These are phyloP conservation scores for Alternaria sp. DNA, from an alignment of 2,329 filamentous ascomycete species.

Conservation along the genomic window DNA sequence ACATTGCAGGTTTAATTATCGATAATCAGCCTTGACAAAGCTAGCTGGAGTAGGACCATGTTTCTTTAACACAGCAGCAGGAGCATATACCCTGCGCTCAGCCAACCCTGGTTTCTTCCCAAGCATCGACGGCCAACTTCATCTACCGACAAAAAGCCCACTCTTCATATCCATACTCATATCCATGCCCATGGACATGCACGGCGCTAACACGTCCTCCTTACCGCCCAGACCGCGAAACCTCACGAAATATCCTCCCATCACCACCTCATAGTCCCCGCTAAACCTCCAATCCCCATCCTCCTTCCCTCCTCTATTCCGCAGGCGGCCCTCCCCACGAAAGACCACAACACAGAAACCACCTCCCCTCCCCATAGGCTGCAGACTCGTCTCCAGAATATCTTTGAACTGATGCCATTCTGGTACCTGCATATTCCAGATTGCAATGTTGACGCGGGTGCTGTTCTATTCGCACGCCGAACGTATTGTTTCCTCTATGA, in stretches of 20 bases:
- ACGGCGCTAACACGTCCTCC: no score
- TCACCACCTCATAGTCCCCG: not conserved
- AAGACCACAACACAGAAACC: slow-evolving; percentile 14
- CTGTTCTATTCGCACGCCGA: not conserved
- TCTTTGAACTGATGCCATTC: slow-evolving; percentile 14
- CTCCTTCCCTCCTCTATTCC: not conserved
- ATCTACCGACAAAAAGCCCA: no score
- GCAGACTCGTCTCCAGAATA: slow-evolving; percentile 11
- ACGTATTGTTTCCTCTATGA: slow-evolving; percentile 12
- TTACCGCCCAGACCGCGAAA: not conserved
- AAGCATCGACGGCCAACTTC: no score
- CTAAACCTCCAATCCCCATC: slow-evolving; percentile 5
- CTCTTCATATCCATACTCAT: no score
- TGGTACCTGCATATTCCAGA: slow-evolving; percentile 23
- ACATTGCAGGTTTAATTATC: not conserved
- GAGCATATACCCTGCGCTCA: no score
- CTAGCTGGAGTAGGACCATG: no score
- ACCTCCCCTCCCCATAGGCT: slow-evolving; percentile 12
- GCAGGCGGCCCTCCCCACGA: slow-evolving; percentile 4
- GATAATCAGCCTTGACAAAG: not conserved
- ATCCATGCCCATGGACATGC: no score
- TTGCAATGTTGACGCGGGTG: slow-evolving; percentile 8
- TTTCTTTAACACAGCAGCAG: no score
- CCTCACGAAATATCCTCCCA: not conserved
- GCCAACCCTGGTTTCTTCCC: no score